Evolutionary conservation across 2,329 filamentous ascomycete species (phyloP), one percentile per base, ranked within the genome.

Genomic region (Ophiosphaerella narmari): DNA sequence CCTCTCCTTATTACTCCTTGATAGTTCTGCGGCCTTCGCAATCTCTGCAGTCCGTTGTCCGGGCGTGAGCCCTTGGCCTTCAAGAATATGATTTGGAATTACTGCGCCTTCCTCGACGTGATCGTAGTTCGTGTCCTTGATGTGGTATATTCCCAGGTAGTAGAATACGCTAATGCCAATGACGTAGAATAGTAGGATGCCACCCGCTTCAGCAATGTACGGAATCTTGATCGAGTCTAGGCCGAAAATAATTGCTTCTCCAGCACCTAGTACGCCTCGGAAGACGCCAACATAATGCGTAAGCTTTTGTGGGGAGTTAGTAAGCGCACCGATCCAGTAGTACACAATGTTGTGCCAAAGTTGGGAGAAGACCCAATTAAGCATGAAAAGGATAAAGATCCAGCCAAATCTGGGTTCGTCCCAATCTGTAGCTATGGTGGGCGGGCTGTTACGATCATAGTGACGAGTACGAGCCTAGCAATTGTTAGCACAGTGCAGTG

Each of bases 341-440:
- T 67, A 66, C 7, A 67, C 62, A 13, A 68, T 66, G 39, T 68
- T 66, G 48, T 69, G 65, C 65, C 65, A 69, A 4, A 69, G 50
- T 54, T 68, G 63, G 29, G 62, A 66, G 44, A 59, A 65, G 13
- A 66, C 63, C 66, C 66, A 68, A 21, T 51, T 68, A 38, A 68
- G 48, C 59, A 66, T 68, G 46, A 68, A 68, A 13, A 68, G 62
- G 7, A 66, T 50, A 39, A 68, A 67, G 7, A 67, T 57, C 64
- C 63, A 67, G 21, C 62, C 60, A 23, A 68, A 68, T 31, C 47
- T 41, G 1, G 52, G 39, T 18, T 67, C 63, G 21, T 60, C 52
- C 65, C 65, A 68, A 39, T 68, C 66, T 7, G 63, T 67, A 3
- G 64, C 59, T 31, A 65, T 42, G 6, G 52, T 56, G 4, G 64